Evolutionary conservation across 345 rosid species (phyloP).

Genomic region (Linum tenue): DNA sequence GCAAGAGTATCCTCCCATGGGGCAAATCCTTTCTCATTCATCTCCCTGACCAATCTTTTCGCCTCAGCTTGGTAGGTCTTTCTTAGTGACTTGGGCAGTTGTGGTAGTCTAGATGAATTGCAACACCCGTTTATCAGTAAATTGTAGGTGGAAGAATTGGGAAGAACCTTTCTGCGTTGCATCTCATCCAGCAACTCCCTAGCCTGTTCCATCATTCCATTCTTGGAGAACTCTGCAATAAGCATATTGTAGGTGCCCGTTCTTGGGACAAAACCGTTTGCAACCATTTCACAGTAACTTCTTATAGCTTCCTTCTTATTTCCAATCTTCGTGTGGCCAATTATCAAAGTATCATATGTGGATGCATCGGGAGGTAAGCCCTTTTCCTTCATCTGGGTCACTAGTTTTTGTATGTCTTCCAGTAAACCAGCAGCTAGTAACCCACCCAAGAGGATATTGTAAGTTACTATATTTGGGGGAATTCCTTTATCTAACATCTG

Average conservation of each 20-base stretch:
- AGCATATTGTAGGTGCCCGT: constrained; percentile 71
- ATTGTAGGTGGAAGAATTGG: constrained; percentile 65
- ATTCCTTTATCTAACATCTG: constrained; percentile 49
- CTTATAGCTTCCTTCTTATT: constrained; percentile 52
- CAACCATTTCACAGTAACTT: constrained; percentile 68
- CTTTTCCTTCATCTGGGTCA: constrained; percentile 47
- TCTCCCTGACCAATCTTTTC: constrained; percentile 43
- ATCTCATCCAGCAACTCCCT: constrained; percentile 71
- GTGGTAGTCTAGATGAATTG: constrained; percentile 38
- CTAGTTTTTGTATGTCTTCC: constrained; percentile 41
- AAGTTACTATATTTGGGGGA: constrained; percentile 50
- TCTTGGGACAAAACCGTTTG: constrained; percentile 62
- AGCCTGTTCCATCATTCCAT: constrained; percentile 70
- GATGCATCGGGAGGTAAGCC: constrained; percentile 53
- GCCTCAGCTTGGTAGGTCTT: constrained; percentile 49
- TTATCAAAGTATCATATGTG: constrained; percentile 55
- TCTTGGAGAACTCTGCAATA: constrained; percentile 49
- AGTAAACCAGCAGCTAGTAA: constrained; percentile 38
- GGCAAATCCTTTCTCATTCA: constrained; percentile 54
- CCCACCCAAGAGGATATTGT: constrained; percentile 58
- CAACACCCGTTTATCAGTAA: constrained; percentile 68
- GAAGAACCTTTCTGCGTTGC: constrained; percentile 46
- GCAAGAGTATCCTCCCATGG: constrained; percentile 55
- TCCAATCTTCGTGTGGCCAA: constrained; percentile 63
- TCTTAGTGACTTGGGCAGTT: constrained; percentile 40